phyloP scores from a whole-genome alignment of 2,329 filamentous ascomycete genomes.

The Diaporthe eres region DNA sequence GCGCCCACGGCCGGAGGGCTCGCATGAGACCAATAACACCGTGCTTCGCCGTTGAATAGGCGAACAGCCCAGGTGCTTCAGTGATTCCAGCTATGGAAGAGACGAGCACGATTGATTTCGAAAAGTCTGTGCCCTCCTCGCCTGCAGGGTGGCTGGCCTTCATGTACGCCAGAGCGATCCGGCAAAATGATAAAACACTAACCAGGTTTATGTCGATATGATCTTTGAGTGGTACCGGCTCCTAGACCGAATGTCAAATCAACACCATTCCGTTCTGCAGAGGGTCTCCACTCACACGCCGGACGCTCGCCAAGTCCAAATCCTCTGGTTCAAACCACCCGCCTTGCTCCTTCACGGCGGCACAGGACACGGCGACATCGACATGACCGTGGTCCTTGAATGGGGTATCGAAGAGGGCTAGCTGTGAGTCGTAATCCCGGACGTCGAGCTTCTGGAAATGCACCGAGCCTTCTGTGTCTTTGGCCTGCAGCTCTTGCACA shows the following conservation, averaged over 20 bases:
- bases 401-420: conserved; percentile 61
- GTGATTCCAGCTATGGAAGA: conserved; percentile 62
- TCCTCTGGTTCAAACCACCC: conserved; percentile 59
- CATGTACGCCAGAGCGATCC: conserved; percentile 65
- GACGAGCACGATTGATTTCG: conserved; percentile 48
- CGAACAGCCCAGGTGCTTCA: conserved; percentile 60
- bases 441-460: conserved; percentile 61
- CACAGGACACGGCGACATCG: conserved; percentile 64
- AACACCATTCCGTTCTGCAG: no score
- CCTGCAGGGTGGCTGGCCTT: conserved; percentile 48
- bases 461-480: conserved; percentile 44
- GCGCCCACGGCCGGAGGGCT: conserved; percentile 53
- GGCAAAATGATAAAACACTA: conserved; percentile 61
- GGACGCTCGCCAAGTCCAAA: conserved; percentile 58
- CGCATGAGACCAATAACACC: conserved; percentile 65
- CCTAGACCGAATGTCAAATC: conserved; percentile 32
- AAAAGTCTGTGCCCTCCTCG: conserved; percentile 1
- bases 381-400: conserved; percentile 59
- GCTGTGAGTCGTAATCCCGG: conserved; percentile 59
- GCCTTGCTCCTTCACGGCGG: conserved; percentile 57
- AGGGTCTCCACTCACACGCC: conserved; percentile 49
- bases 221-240: conserved; percentile 53
- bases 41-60: conserved; percentile 64
- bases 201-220: conserved; percentile 62
- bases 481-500: conserved; percentile 36